These are phyloP conservation scores for Zymoseptoria tritici DNA, from an alignment of 2,329 filamentous ascomycete species.

Conservation along the genomic window DNA sequence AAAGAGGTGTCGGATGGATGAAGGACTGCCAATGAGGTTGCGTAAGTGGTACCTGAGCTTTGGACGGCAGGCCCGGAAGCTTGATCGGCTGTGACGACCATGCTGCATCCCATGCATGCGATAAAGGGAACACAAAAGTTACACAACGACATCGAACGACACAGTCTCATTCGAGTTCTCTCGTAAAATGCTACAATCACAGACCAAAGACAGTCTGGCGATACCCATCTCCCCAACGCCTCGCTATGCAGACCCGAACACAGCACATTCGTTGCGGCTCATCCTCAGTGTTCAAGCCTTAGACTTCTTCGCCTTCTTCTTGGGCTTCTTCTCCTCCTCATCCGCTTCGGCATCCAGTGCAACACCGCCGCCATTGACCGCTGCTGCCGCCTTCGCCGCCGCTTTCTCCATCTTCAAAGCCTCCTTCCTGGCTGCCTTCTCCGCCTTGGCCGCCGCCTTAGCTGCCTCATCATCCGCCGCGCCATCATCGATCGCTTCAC, in stretches of 20 bases:
- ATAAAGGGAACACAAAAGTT: not conserved
- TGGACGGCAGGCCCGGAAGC: not conserved
- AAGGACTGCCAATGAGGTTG: not conserved
- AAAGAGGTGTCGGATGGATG: not conserved
- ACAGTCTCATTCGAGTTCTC: not conserved
- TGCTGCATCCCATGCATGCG: not conserved
- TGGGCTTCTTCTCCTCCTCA: conserved; percentile 7
- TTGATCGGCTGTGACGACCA: not conserved
- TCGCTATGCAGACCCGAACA: not conserved
- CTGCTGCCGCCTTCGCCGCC: conserved; percentile 14
- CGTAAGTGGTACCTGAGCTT: not conserved
- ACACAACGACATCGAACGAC: not conserved
- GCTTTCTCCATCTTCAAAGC: conserved; percentile 13
- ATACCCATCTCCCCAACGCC: not conserved
- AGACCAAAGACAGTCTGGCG: not conserved
- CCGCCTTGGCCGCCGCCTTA: conserved; percentile 18
- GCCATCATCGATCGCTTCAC: conserved; percentile 14
- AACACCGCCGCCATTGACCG: conserved; percentile 1
- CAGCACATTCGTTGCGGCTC: not conserved
- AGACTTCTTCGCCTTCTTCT: conserved; percentile 3
- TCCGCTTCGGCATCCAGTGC: not conserved
- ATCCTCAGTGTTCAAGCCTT: not conserved
- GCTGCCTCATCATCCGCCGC: conserved; percentile 16
- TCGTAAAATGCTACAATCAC: not conserved
- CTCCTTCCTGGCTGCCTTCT: conserved; percentile 1